Evolutionary conservation across 2,329 filamentous ascomycete species (phyloP).

Genomic region (Ascocoryne sarcoides): DNA sequence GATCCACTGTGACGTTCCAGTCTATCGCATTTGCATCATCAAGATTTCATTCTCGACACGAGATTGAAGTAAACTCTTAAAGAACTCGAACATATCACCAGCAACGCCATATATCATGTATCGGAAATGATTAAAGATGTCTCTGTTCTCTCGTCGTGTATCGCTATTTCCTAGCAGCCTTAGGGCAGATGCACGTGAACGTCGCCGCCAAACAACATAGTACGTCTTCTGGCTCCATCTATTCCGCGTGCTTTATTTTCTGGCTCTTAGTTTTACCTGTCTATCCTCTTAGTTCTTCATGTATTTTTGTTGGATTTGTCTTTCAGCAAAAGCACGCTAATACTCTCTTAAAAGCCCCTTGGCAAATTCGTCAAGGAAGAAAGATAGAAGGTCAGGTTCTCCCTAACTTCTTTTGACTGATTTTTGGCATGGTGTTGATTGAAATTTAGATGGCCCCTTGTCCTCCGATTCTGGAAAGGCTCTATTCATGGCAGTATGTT

Average conservation of each 20-base stretch:
- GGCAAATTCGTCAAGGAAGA: slow-evolving; percentile 24
- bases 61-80: no score
- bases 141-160: slow-evolving; percentile 9
- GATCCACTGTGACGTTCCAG: no score
- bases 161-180: slow-evolving; percentile 18
- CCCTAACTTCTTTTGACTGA: slow-evolving; percentile 17
- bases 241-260: background rate
- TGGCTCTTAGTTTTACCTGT: slow-evolving; percentile 6
- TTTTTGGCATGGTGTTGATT: no score
- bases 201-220: slow-evolving; percentile 12
- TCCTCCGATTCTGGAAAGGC: slow-evolving; percentile 55
- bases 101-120: no score
- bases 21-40: no score
- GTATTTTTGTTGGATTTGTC: no score
- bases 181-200: slow-evolving; percentile 9
- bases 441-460: slow-evolving; percentile 54
- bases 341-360: no score
- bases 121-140: no score
- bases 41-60: no score
- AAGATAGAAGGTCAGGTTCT: slow-evolving; percentile 22
- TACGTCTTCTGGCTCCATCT: slow-evolving; percentile 2
- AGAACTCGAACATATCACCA: no score
- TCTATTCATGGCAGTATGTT: slow-evolving; percentile 42
- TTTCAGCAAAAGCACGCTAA: no score
- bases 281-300: no score